Conservation (phyloP, 805 yeast genomes). For the Kodamaea leandrae region DNA sequence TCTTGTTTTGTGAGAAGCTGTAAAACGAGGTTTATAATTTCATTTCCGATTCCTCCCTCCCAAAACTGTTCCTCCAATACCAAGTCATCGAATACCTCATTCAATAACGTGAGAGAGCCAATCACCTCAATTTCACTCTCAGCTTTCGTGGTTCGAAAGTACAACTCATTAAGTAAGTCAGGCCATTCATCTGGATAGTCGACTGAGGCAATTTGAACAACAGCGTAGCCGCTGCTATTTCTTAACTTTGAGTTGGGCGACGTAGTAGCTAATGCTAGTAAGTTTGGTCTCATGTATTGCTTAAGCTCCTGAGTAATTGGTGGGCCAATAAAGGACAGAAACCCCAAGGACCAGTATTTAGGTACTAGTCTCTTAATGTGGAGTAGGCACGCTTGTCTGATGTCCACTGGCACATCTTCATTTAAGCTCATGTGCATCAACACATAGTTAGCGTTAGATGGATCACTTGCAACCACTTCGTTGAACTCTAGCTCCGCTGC, state of each 20-base stretch:
- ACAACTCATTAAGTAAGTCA: constrained; percentile 50
- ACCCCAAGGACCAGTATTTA: constrained; percentile 79
- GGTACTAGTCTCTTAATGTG: constrained; percentile 69
- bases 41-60: constrained; percentile 63
- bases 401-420: constrained; percentile 25
- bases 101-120: constrained; percentile 60
- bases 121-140: constrained; percentile 33
- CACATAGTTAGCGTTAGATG: constrained; percentile 44
- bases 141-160: constrained; percentile 35
- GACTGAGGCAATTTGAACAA: constrained; percentile 80
- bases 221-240: constrained; percentile 65
- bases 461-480: constrained; percentile 42
- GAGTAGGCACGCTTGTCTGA: constrained; percentile 63
- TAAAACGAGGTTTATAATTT: constrained; percentile 51
- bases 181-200: constrained; percentile 99
- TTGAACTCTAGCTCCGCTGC: constrained; percentile 52
- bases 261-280: constrained; percentile 47
- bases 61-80: constrained; percentile 85
- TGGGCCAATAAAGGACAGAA: constrained; percentile 69
- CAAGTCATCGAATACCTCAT: constrained; percentile 81
- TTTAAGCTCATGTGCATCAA: constrained; percentile 44
- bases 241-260: constrained; percentile 57
- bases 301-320: constrained; percentile 57
- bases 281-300: constrained; percentile 43
- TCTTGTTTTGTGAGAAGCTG: constrained; percentile 33